Evolutionary conservation across 306 rosid genomes (phyloP).

Genomic region (Citrullus mucosospermus): DNA sequence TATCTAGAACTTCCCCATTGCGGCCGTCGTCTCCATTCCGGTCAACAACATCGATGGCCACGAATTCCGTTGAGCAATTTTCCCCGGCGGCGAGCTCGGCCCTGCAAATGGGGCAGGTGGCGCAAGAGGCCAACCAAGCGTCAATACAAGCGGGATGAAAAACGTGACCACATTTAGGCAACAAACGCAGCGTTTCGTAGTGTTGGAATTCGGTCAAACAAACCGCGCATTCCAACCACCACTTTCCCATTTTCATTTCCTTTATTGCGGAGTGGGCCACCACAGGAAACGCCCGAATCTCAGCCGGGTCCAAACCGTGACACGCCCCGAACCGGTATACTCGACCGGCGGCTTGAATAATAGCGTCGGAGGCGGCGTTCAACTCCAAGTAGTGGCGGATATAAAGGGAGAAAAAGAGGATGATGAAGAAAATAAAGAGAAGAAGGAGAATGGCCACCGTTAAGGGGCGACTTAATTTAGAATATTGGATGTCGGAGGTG

Average conservation of each 20-base stretch:
- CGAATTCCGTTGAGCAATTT: background rate
- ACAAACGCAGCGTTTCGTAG: constrained; percentile 44
- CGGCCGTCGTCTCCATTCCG: no score
- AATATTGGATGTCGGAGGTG: constrained; percentile 11
- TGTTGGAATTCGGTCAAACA: constrained; percentile 55
- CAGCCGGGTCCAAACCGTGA: constrained; percentile 33
- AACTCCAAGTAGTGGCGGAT: constrained; percentile 14
- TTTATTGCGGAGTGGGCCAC: constrained; percentile 46
- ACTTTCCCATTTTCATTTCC: constrained; percentile 36
- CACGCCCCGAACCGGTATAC: background rate
- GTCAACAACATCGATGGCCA: background rate
- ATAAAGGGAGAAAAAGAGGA: constrained; percentile 25
- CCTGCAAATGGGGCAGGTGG: constrained; percentile 70
- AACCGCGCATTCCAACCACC: constrained; percentile 53
- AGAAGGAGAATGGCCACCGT: constrained; percentile 22
- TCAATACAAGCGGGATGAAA: constrained; percentile 66
- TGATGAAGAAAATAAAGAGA: constrained; percentile 12
- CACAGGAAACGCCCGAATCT: constrained; percentile 41
- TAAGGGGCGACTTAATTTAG: constrained; percentile 32
- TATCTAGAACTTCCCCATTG: no score
- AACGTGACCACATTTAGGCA: constrained; percentile 62
- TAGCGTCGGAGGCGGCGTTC: background rate
- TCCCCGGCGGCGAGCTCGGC: constrained; percentile 17
- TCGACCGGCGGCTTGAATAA: background rate
- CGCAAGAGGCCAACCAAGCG: constrained; percentile 48